Percentiles rank a stretch among this genome's conserved stretches.
Evolutionary conservation across 805 yeast species (phyloP).

Genomic region (Pichia nanzhaoensis): DNA sequence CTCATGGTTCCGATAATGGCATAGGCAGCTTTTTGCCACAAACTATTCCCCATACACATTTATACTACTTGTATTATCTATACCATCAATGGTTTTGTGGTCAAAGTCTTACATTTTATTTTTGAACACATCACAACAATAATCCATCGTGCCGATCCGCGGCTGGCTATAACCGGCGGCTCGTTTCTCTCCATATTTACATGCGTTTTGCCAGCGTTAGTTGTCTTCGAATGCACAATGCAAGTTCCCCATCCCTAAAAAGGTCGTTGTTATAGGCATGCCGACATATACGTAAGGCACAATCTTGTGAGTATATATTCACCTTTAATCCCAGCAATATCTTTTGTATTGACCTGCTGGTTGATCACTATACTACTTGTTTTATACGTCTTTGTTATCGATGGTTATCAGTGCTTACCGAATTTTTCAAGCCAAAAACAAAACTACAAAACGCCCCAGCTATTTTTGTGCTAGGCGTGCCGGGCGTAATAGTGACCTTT

Average conservation of each 20-base stretch:
- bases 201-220: slow-evolving; percentile 62
- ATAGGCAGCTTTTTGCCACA: slow-evolving; percentile 3
- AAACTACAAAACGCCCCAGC: slow-evolving; percentile 10
- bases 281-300: slow-evolving; percentile 57
- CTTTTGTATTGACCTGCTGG: slow-evolving; percentile 65
- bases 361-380: slow-evolving; percentile 51
- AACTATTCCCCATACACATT: slow-evolving; percentile 38
- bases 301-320: slow-evolving; percentile 27
- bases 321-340: slow-evolving; percentile 45
- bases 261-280: slow-evolving; percentile 57
- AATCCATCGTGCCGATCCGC: slow-evolving; percentile 27
- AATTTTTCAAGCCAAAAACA: not conserved
- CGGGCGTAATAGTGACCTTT: slow-evolving; percentile 49
- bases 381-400: slow-evolving; percentile 46
- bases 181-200: slow-evolving; percentile 45
- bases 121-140: slow-evolving; percentile 33
- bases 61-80: slow-evolving; percentile 39
- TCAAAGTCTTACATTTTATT: slow-evolving; percentile 39
- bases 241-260: slow-evolving; percentile 68
- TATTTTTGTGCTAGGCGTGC: slow-evolving; percentile 41
- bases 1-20: not conserved
- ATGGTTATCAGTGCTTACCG: slow-evolving; percentile 66
- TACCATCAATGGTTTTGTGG: slow-evolving; percentile 59
- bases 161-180: slow-evolving; percentile 43
- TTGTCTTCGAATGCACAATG: slow-evolving; percentile 68